Base-by-base conservation (phyloP, 2,329 filamentous ascomycete genomes). In the Botrytis sinoallii region DNA sequence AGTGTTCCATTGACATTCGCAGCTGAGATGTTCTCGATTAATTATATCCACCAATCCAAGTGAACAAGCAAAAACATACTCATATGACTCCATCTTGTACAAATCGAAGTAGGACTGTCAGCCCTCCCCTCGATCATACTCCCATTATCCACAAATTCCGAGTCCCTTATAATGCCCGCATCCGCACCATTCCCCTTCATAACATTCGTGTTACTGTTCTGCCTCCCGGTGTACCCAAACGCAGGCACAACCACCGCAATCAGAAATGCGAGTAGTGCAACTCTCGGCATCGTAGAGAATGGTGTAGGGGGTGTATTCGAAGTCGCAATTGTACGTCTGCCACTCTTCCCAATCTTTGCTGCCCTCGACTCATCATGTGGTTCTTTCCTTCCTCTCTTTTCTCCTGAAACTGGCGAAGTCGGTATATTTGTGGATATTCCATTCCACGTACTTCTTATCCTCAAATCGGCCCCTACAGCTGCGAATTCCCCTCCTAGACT, bases 1-100 rank as follows among this genome's bases (percentile, higher is more conserved):
- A 94, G 79, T 0, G 91, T 94, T 22, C 92, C 92, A 76, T 94
- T 94, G 25, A 95, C 85, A 52, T 92, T 80, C 5, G 92, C 89
- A 75, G 85, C 88, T 76, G 76, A 40, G 55, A 72, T 38, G 46
- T 60, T n/a, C 66, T 29, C 9, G 40, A 59, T 71, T 69, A 18
- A 2, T 67, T n/a, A 18, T n/a, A 46, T 29, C n/a, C 48, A 57
- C 16, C 18, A 32, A 42, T n/a, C 40, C n/a, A 48, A 16, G 25
- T 18, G 66, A 29, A 52, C 18, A 46, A 18, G 25, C 59, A 68
- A 29, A 40, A 60, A 78, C 83, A 79, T 77, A 85, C 88, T 87
- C 82, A 92, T 90, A 70, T 90, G 88, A 29, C 87, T 87, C 90
- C 90, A 93, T 80, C 91, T 84, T 71, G 86, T 86, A 79, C 91